These are phyloP conservation scores for Stephania cephalantha DNA, from an alignment of 164 flowering plant genomes.

Conservation along the genomic window DNA sequence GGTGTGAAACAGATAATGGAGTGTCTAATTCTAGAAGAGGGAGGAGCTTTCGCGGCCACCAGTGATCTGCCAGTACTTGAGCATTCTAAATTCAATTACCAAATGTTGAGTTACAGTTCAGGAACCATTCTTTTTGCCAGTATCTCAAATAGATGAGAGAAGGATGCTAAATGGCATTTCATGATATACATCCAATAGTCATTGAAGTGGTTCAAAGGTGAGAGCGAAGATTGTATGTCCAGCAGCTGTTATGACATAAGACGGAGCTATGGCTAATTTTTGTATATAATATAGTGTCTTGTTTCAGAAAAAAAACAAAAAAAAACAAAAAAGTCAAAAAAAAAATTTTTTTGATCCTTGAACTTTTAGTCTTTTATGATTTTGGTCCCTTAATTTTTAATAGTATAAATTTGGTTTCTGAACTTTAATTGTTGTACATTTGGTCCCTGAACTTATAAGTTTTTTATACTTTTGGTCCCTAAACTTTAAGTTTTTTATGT, in stretches of 20 bases:
- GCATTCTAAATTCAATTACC: background rate
- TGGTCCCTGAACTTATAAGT: too few relatives aligned
- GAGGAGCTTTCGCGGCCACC: slow-evolving; percentile 13
- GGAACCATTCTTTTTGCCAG: background rate
- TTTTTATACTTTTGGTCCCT: too few relatives aligned
- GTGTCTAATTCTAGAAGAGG: slow-evolving; percentile 32
- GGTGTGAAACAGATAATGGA: slow-evolving; percentile 24
- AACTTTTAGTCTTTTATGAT: too few relatives aligned
- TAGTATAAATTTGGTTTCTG: too few relatives aligned
- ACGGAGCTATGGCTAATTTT: too few relatives aligned
- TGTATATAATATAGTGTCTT: too few relatives aligned
- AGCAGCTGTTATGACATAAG: background rate
- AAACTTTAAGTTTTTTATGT: too few relatives aligned
- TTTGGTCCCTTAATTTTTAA: too few relatives aligned
- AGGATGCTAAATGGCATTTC: background rate
- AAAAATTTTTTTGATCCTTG: too few relatives aligned
- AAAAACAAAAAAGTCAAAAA: too few relatives aligned
- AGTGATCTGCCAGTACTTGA: background rate
- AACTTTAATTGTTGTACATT: too few relatives aligned
- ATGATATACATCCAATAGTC: background rate
- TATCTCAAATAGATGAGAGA: background rate
- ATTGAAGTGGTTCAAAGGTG: background rate
- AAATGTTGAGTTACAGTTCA: background rate
- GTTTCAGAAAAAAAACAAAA: too few relatives aligned
- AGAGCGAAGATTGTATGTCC: background rate